Evolutionary conservation across 2,329 filamentous ascomycete genomes (phyloP).

Genomic region (Talaromyces sp.): DNA sequence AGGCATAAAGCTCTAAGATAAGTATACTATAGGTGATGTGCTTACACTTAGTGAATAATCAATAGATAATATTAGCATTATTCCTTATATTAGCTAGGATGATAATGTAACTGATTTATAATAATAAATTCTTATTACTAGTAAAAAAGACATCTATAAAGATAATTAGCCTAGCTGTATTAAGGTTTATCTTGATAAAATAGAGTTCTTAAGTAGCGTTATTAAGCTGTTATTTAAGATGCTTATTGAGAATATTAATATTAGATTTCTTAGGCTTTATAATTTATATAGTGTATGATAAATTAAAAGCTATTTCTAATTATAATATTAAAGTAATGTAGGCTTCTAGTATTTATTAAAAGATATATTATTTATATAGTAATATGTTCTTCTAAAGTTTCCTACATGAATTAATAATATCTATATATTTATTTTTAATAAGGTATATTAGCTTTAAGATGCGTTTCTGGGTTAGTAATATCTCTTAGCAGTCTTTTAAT

Average conservation of each 20-base stretch:
- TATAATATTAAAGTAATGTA: background rate
- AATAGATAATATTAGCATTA: background rate
- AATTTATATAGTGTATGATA: background rate
- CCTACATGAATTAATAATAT: too few species aligned
- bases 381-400: too few species aligned
- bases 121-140: background rate
- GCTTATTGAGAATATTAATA: background rate
- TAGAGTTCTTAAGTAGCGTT: background rate
- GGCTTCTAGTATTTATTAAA: too few species aligned
- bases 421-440: too few species aligned
- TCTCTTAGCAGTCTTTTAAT: too few species aligned
- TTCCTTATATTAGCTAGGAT: background rate
- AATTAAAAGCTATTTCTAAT: background rate
- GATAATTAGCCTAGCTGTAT: background rate
- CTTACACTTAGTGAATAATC: slow-evolving; percentile 4
- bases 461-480: too few species aligned
- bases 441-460: too few species aligned
- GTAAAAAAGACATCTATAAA: background rate
- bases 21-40: background rate
- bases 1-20: background rate
- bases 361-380: too few species aligned
- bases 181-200: background rate
- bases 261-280: background rate
- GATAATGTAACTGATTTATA: background rate
- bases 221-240: background rate